These are phyloP conservation scores for Phytophthora citrophthora DNA, from an alignment of 352 stramenopile species.

Conservation along the genomic window DNA sequence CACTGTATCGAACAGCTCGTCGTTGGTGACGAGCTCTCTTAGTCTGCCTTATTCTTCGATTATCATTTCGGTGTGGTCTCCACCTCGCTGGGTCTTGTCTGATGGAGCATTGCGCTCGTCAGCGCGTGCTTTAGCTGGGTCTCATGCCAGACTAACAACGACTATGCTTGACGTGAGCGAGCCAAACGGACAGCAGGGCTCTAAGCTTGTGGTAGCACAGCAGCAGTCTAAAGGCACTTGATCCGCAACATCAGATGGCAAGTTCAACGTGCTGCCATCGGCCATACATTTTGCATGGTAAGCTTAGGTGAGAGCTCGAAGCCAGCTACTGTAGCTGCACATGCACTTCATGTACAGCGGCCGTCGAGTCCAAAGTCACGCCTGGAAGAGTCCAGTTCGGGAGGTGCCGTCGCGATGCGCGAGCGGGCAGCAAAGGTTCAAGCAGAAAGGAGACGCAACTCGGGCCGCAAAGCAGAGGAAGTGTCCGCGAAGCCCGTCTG, in stretches of 20 bases:
- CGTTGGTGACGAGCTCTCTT: background rate
- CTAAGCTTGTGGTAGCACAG: background rate
- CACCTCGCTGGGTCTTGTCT: slow-evolving; percentile 7
- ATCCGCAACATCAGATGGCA: background rate
- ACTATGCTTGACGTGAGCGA: too few species aligned
- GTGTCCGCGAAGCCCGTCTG: slow-evolving; percentile 3
- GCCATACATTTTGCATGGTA: background rate
- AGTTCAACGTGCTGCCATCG: background rate
- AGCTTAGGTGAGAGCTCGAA: too few species aligned
- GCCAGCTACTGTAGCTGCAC: too few species aligned
- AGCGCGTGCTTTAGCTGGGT: too few species aligned
- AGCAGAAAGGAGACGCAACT: slow-evolving; percentile 16
- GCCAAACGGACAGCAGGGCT: too few species aligned
- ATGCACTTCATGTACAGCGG: too few species aligned
- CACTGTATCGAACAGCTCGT: too few species aligned
- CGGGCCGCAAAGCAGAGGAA: slow-evolving; percentile 1
- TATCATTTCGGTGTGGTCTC: slow-evolving; percentile 31
- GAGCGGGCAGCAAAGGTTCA: slow-evolving; percentile 20
- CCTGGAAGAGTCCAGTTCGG: slow-evolving; percentile 25
- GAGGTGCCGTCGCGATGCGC: slow-evolving; percentile 13
- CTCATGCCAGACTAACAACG: too few species aligned
- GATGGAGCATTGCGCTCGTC: slow-evolving; percentile 4
- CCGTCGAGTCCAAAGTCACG: too few species aligned
- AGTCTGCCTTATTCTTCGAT: slow-evolving; percentile 28
- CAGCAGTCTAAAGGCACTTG: slow-evolving; percentile 1